Base-by-base conservation (phyloP, 2,329 filamentous ascomycete species). In the Pseudogymnoascus sp. region DNA sequence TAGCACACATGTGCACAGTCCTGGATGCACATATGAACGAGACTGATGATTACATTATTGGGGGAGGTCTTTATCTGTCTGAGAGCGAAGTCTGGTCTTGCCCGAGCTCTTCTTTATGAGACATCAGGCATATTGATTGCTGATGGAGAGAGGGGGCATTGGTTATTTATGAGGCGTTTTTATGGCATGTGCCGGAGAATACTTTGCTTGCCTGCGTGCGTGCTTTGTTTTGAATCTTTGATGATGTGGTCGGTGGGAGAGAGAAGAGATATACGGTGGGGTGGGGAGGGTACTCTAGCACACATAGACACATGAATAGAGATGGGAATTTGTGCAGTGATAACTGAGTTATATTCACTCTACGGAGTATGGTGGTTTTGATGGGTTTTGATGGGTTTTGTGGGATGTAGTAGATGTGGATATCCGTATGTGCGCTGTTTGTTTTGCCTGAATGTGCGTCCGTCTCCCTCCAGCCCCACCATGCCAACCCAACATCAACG, bases 361-460 rank as follows among this genome's bases (percentile, higher is more conserved):
- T 12, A 44, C 12, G 47, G n/a, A n/a, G 14, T 31, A 21, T 21
- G 23, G 8, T 10, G 8, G 18, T 16, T 31, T 53, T 31, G 47
- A 53, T 53, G n/a, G 8, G 18, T 16, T 31, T 53, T 31, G 47
- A 53, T 53, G n/a, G 25, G 25, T 28, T 31, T 53, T 53, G 47
- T 16, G 44, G 44, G 44, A 50, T 50, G 44, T 28, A 10, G 21
- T 21, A 3, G 23, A 50, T 50, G 23, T 28, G 21, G 44, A 31
- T 50, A 28, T 50, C 42, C 21, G 28, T 47, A 21, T 25, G 42
- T 14, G 42, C 10, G 44, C 5, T 25, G 23, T 25, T 31, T n/a
- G 47, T 53, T 53, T 53, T 53, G 47, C 47, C 47, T 53, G 23
- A 53, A 53, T 53, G 47, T 31, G 25, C n/a, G 47, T 40, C 37